phyloP scores from a whole-genome alignment of 2,329 filamentous ascomycete genomes.

The Sporothrix globosa region DNA sequence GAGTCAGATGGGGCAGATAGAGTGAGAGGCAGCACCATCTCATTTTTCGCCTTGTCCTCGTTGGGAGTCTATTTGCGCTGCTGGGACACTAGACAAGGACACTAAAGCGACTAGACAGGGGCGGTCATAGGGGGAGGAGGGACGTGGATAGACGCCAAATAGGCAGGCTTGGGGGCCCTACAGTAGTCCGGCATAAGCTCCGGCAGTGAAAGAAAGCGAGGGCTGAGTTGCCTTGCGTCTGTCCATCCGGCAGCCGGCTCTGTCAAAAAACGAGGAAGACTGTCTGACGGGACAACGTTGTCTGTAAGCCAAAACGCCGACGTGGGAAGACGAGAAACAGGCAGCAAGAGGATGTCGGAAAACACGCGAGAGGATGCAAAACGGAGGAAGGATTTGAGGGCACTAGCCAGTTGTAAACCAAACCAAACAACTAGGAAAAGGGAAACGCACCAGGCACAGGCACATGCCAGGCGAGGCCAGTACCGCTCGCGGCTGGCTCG shows the following conservation, averaged over 20 bases:
- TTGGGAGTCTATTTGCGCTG: slow-evolving; percentile 25
- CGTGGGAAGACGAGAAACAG: neutral
- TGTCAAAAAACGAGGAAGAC: neutral
- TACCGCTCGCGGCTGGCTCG: neutral
- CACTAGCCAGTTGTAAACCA: neutral
- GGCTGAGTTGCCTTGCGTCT: neutral
- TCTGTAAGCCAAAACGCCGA: too few relatives aligned
- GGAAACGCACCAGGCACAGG: neutral
- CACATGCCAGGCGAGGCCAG: neutral
- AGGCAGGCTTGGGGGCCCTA: neutral
- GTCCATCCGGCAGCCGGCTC: slow-evolving; percentile 9
- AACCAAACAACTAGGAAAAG: neutral
- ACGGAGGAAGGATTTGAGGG: neutral
- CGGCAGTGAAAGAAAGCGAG: slow-evolving; percentile 4
- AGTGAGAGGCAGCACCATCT: neutral
- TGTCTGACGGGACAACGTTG: too few relatives aligned
- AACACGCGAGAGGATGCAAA: neutral
- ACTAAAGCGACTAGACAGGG: slow-evolving; percentile 3
- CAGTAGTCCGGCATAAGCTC: slow-evolving; percentile 26
- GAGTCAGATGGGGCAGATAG: neutral
- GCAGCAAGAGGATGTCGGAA: neutral
- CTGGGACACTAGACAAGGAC: neutral
- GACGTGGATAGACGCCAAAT: neutral
- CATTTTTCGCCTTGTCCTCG: slow-evolving; percentile 8
- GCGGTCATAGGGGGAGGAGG: neutral